Percentiles rank a stretch among this genome's conserved stretches.
These are phyloP conservation scores for Bruguiera gymnorhiza DNA, from an alignment of 345 rosid genomes.

Conservation along the genomic window DNA sequence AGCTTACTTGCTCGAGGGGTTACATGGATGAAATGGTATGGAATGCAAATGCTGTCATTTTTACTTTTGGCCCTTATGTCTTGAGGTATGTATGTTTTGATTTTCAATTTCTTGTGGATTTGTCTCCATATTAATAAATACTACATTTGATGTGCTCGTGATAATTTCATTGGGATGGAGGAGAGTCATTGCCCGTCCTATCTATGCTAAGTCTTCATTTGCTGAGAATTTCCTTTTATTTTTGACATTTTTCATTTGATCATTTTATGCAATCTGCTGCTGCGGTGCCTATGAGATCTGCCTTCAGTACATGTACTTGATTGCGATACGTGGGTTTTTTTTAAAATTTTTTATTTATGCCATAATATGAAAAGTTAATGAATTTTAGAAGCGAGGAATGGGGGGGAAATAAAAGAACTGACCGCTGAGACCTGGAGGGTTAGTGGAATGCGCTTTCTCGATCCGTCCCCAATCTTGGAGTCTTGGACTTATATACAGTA, in stretches of 20 bases:
- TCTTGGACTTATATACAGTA: too few species aligned
- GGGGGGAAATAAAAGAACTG: too few species aligned
- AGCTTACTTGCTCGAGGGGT: constrained; percentile 59
- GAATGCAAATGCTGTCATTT: constrained; percentile 80
- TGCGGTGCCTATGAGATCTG: background rate
- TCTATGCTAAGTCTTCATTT: background rate
- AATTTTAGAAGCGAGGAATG: too few species aligned
- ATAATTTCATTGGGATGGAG: background rate
- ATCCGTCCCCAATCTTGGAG: too few species aligned
- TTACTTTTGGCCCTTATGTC: constrained; percentile 91
- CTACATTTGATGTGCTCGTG: background rate
- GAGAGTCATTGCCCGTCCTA: background rate
- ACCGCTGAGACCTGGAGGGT: too few species aligned
- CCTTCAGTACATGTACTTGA: background rate
- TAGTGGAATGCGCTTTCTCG: too few species aligned
- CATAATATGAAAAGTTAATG: too few species aligned
- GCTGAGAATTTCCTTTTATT: background rate
- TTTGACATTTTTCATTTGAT: background rate
- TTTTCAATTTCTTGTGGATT: constrained; percentile 1
- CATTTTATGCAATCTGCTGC: background rate
- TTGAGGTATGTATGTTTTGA: constrained; percentile 55
- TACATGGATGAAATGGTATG: constrained; percentile 88
- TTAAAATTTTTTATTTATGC: too few species aligned
- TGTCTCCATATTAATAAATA: background rate
- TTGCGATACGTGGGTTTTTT: too few species aligned